phyloP scores from a whole-genome alignment of 2,329 filamentous ascomycete species.

The Botrytis squamosa region DNA sequence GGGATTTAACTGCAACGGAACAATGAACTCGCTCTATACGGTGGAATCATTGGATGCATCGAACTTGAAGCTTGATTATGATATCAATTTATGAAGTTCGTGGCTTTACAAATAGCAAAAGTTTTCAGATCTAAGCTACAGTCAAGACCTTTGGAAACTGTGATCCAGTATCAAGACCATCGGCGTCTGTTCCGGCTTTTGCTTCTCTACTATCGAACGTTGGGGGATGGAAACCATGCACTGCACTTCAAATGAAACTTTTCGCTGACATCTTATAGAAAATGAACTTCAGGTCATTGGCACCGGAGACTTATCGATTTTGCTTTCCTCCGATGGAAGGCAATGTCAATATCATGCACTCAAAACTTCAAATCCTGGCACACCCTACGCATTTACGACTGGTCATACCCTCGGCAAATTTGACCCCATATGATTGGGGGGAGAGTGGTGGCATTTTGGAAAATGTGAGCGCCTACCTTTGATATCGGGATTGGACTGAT shows the following conservation, averaged over 20 bases:
- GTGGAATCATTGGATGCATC: background rate
- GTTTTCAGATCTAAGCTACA: background rate
- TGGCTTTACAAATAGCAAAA: background rate
- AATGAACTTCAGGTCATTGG: constrained; percentile 49
- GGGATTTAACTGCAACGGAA: background rate
- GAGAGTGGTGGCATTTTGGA: constrained; percentile 71
- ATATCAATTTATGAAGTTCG: background rate
- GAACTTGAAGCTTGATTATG: background rate
- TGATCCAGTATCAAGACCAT: background rate
- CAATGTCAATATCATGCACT: constrained; percentile 78
- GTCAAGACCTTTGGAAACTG: background rate
- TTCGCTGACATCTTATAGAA: constrained; percentile 42
- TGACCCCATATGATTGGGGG: constrained; percentile 77
- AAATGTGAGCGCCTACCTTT: constrained; percentile 55
- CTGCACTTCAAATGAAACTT: background rate
- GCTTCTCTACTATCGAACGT: background rate
- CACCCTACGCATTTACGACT: constrained; percentile 71
- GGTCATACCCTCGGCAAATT: constrained; percentile 83
- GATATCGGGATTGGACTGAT: constrained; percentile 2
- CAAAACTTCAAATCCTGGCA: constrained; percentile 89
- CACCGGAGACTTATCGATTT: constrained; percentile 59
- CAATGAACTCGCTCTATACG: background rate
- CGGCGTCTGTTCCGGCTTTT: background rate
- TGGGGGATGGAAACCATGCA: background rate
- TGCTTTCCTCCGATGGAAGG: constrained; percentile 79